Conservation (phyloP, 2,329 filamentous ascomycete genomes). For the Paecilomyces sp. region DNA sequence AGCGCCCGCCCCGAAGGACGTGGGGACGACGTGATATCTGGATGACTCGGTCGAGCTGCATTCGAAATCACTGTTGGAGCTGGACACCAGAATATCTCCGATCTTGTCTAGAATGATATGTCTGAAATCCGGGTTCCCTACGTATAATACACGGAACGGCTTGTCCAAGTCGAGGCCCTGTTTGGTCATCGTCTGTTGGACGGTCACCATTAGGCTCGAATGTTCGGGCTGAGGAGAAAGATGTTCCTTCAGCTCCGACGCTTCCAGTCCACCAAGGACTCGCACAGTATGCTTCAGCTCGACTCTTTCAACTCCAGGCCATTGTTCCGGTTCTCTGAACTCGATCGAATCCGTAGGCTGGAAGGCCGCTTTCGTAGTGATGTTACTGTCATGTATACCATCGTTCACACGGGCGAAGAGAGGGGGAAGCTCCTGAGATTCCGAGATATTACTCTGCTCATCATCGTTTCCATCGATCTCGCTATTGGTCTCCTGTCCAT, state of each 20-base stretch:
- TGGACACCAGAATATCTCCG: conserved; percentile 40
- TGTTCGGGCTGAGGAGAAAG: conserved; percentile 20
- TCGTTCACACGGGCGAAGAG: conserved; percentile 19
- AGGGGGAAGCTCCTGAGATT: conserved; percentile 21
- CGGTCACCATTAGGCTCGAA: conserved; percentile 29
- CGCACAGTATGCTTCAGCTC: conserved; percentile 37
- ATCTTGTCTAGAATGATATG: conserved; percentile 41
- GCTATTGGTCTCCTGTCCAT: conserved; percentile 30
- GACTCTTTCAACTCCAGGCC: conserved; percentile 31
- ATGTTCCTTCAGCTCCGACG: conserved; percentile 18
- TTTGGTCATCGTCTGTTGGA: conserved; percentile 39
- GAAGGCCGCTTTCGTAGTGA: conserved; percentile 27
- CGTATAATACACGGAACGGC: conserved; percentile 38
- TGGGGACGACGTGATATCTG: conserved; percentile 42
- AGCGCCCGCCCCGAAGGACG: conserved; percentile 38
- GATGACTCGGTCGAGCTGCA: conserved; percentile 33
- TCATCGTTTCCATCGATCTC: conserved; percentile 27
- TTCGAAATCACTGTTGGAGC: conserved; percentile 23
- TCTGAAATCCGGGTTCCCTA: conserved; percentile 32
- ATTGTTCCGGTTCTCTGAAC: conserved; percentile 35
- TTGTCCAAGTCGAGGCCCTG: conserved; percentile 31
- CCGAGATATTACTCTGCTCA: conserved; percentile 19
- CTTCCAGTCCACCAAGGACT: conserved; percentile 25
- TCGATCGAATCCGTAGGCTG: conserved; percentile 31
- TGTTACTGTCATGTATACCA: conserved; percentile 27